phyloP scores from a whole-genome alignment of 345 rosid genomes.

The Toxicodendron radicans region DNA sequence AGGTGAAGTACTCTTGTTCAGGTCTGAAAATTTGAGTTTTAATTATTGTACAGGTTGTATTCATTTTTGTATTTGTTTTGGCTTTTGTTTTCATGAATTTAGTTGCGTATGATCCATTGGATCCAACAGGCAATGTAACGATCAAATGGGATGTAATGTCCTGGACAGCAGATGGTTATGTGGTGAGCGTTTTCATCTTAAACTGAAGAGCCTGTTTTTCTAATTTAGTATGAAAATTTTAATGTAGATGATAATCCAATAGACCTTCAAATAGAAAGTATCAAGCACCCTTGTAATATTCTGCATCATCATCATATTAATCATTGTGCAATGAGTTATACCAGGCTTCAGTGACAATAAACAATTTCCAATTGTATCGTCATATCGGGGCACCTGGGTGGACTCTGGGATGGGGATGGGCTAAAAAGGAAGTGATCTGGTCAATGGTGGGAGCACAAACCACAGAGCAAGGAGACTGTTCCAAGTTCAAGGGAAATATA shows the following conservation, averaged over 20 bases:
- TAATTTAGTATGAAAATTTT: neutral
- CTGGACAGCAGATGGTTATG: conserved; percentile 79
- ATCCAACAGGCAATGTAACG: conserved; percentile 73
- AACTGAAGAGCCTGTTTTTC: neutral
- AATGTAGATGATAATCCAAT: too few species aligned
- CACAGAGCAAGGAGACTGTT: conserved; percentile 85
- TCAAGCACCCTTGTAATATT: neutral
- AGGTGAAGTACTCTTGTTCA: conserved; percentile 30
- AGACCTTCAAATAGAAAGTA: neutral
- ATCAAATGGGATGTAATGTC: conserved; percentile 78
- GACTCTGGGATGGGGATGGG: conserved; percentile 79
- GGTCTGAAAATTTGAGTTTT: neutral
- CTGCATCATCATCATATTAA: neutral
- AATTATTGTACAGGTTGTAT: neutral
- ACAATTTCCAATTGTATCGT: conserved; percentile 66
- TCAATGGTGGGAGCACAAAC: conserved; percentile 76
- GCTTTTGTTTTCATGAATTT: conserved; percentile 16
- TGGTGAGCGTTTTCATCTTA: conserved; percentile 38
- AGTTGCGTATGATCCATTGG: conserved; percentile 75
- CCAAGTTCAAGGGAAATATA: conserved; percentile 68
- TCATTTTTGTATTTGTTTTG: neutral
- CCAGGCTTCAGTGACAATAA: conserved; percentile 67
- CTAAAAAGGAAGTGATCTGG: conserved; percentile 83
- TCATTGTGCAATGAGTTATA: neutral
- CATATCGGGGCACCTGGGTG: conserved; percentile 75